Evolutionary conservation across 1,139 yeast genomes (phyloP).

Genomic region (Yamadazyma epiphylla): DNA sequence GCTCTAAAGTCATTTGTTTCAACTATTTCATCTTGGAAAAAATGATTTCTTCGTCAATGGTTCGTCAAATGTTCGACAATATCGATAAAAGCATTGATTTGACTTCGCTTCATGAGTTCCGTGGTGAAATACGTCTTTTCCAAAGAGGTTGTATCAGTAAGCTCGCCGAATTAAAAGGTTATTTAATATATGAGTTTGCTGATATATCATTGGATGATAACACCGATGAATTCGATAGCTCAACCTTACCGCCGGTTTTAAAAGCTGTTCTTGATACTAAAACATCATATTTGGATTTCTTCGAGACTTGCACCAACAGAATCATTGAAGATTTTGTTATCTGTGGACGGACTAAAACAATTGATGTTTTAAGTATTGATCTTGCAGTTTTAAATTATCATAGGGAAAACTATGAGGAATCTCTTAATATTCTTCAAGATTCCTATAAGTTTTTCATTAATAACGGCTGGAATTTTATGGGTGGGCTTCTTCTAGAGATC

Average conservation of each 20-base stretch:
- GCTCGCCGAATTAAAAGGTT: constrained; percentile 32
- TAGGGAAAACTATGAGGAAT: constrained; percentile 52
- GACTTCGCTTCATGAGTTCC: constrained; percentile 34
- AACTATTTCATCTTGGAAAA: constrained; percentile 27
- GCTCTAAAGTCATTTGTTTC: constrained; percentile 22
- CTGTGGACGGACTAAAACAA: constrained; percentile 55
- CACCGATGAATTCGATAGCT: constrained; percentile 9
- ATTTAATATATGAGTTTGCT: constrained; percentile 24
- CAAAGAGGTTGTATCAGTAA: constrained; percentile 41
- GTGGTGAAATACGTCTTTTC: constrained; percentile 44
- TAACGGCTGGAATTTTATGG: constrained; percentile 74
- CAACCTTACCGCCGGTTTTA: constrained; percentile 7
- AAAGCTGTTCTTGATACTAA: constrained; percentile 13
- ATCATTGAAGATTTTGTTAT: constrained; percentile 44
- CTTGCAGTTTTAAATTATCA: constrained; percentile 69
- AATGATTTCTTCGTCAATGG: constrained; percentile 26
- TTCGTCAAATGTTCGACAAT: constrained; percentile 16
- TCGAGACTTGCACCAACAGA: constrained; percentile 37
- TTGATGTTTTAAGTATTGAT: constrained; percentile 77
- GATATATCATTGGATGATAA: constrained; percentile 15
- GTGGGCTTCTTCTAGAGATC: constrained; percentile 58
- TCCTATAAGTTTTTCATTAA: constrained; percentile 64
- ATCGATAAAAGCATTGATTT: constrained; percentile 13
- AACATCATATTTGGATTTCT: constrained; percentile 17
- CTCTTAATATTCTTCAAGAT: constrained; percentile 59